Base-by-base conservation (phyloP, 768 basidiomycete genomes). In the Kwoniella sp. region DNA sequence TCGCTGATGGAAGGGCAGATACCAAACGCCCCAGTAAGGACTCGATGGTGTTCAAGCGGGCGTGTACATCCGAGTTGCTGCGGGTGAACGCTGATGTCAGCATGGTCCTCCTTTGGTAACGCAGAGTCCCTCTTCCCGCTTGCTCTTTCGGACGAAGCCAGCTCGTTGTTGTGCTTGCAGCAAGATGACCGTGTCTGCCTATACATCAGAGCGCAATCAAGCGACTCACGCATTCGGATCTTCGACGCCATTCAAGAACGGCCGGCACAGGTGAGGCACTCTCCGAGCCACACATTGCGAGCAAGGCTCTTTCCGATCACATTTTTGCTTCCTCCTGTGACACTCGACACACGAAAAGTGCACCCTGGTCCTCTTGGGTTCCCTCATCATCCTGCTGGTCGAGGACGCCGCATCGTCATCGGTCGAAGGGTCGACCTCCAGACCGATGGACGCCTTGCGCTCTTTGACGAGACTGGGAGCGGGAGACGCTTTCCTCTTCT, bases 241-340 rank as follows among this genome's bases (percentile, higher is more conserved):
- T 40, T 75, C 71, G 4, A 64, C 68, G 4, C 72, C 72, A 52
- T 73, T 74, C 31, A 75, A 52, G 56, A 75, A 75, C 6, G 72
- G 72, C 45, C 74, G 42, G 47, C 74, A 75, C 2, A 75, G 66
- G 54, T 75, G 72, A 1, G 74, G 74, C 0, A 75, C 74, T 36
- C 70, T 65, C 20, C 74, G 57, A 5, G 70, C 71, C 12, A 75
- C 69, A 51, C 74, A 74, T 45, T 75, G 71, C 9, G 65, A 65
- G 45, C 69, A 74, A 3, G 72, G 72, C 50, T 73, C 59, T 50
- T 66, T 63, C 33, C 67, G 46, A 52, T 67, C 67, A 42, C 69
- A 73, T 56, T 73, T 73, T 57, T 73, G 71, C 53, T 73, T 73
- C 22, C 71, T 43, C 11, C 71, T 51, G 29, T 67, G 64, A 59